Evolutionary conservation across 352 stramenopile genomes (phyloP), one percentile per base, ranked within the genome.

Genomic region (Globisporangium camurandrum): DNA sequence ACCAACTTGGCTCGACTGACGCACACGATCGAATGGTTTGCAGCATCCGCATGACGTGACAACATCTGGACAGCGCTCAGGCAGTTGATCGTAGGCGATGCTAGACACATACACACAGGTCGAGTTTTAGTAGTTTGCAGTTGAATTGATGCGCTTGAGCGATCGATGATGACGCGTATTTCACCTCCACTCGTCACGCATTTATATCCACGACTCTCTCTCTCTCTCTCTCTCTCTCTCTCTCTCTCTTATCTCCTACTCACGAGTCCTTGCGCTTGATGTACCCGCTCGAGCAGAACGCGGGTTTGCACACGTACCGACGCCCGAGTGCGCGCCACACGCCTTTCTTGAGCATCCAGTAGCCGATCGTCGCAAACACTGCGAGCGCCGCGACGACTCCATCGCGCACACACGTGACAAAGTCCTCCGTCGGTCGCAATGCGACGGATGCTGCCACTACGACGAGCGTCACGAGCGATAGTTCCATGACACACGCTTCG

Each of bases 271-370:
- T 91, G 34, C 72, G 69, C 52, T 74, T 77, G 54, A 93, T 93
- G 63, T 93, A 93, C 37, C 82, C 79, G 46, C 77, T 93, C 37
- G 79, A 91, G 56, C 73, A 87, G 56, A 93, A 91, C 28, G 79
- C 72, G 24, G 82, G 82, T 56, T 93, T 93, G 67, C 77, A 90
- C 41, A 93, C 82, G 64, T 88, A 91, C 31, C 79, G 72, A 3
- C 82, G 67, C 10, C 82, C 82, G 24, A 93, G 67, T 30, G 77
- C 72, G 46, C 82, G 82, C 59, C 88, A 81, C 51, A 71, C 80
- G 11, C 82, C 82, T 57, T 91, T 91, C 65, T 91, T 93, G 34
- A 93, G 53, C 45, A 93, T 78, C 17, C 86, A 56, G 56, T 91
- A 83, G 27, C 61, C 70, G 33, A 70, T 75, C 24, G 72, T 59